Evolutionary conservation across 2,329 filamentous ascomycete species (phyloP).

Genomic region (Emydomyces testavorans): DNA sequence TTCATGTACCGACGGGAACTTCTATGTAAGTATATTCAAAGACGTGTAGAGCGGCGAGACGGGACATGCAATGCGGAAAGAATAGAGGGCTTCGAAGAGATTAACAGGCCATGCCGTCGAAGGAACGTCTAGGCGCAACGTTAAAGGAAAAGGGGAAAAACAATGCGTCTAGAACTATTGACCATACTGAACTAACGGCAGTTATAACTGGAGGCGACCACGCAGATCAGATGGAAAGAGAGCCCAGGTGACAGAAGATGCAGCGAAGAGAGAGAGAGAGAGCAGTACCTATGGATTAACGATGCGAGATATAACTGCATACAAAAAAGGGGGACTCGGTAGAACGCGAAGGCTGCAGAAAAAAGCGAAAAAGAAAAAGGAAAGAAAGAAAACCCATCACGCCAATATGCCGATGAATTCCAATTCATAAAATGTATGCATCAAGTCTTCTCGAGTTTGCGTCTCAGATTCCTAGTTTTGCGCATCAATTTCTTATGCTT

Average conservation of each 20-base stretch:
- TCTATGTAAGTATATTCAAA: background rate
- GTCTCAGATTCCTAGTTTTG: conserved; percentile 73
- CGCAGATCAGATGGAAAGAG: background rate
- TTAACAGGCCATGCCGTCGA: background rate
- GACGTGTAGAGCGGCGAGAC: background rate
- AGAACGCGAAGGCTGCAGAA: no score
- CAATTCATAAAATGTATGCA: background rate
- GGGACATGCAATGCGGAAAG: background rate
- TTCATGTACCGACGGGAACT: no score
- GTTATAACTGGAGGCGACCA: background rate
- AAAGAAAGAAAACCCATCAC: background rate
- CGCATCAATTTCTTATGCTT: conserved; percentile 99
- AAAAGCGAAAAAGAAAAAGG: background rate
- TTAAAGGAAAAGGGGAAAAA: background rate
- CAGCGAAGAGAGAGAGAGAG: conserved; percentile 2
- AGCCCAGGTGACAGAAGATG: background rate
- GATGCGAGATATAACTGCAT: conserved; percentile 2
- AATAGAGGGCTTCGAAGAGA: background rate
- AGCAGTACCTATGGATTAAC: conserved; percentile 5
- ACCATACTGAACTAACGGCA: no score
- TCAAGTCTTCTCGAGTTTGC: conserved; percentile 61
- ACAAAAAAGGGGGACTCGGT: background rate
- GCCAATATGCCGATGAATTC: background rate
- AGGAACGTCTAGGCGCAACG: background rate
- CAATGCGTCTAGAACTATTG: background rate